A percentile compares a stretch with the other conserved stretches of the same genome.
phyloP scores from a whole-genome alignment of 2,329 filamentous ascomycete genomes.

The Sphaerulina musiva region DNA sequence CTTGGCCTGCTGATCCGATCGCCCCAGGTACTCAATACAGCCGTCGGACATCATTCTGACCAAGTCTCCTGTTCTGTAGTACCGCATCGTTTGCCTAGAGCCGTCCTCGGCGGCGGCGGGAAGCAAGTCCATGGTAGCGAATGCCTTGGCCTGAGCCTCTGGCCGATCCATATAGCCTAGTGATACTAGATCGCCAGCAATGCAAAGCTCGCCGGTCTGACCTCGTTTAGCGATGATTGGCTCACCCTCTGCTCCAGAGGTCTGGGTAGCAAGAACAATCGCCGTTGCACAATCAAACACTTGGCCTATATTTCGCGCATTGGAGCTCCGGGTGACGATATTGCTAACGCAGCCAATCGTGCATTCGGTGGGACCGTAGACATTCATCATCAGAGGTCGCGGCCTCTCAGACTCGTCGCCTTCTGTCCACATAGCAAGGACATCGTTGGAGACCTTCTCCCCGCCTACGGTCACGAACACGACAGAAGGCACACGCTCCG shows the following conservation, averaged over 20 bases:
- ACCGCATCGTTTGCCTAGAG: background rate
- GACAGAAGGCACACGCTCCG: background rate
- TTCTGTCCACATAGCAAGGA: constrained; percentile 2
- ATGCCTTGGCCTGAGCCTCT: constrained; percentile 4
- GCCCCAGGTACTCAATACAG: constrained; percentile 17
- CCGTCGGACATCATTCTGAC: constrained; percentile 34
- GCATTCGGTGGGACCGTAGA: background rate
- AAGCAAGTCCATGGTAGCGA: background rate
- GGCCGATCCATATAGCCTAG: constrained; percentile 5
- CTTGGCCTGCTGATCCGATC: constrained; percentile 65
- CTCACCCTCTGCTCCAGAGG: background rate
- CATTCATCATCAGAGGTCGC: background rate
- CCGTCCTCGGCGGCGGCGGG: background rate
- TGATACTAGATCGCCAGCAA: constrained; percentile 5
- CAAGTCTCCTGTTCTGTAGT: constrained; percentile 24
- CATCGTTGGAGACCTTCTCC: constrained; percentile 4
- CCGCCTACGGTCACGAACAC: constrained; percentile 4
- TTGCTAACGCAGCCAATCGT: background rate
- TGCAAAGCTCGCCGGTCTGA: constrained; percentile 4
- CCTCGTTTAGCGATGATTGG: constrained; percentile 7
- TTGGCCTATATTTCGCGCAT: background rate
- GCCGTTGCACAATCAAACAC: constrained; percentile 17
- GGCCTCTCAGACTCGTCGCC: background rate
- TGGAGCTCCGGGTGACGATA: background rate
- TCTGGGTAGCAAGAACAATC: background rate